Evolutionary conservation across 345 rosid species (phyloP), one percentile per base, ranked within the genome.

Genomic region (Salix viminalis): DNA sequence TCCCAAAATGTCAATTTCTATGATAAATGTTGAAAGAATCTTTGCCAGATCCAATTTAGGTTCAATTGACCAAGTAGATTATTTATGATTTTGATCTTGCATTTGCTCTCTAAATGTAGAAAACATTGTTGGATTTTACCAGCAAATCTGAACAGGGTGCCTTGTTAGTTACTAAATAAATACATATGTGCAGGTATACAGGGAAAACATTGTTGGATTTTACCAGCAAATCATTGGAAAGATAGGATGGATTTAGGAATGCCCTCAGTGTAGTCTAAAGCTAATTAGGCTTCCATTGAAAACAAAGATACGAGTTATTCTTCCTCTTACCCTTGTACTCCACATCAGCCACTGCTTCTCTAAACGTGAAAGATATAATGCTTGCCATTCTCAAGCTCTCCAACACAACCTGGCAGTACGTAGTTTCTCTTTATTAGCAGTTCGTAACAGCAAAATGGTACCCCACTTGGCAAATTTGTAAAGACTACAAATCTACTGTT

Each of bases 301-400:
- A 60, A 23, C 21, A 21, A 0, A 24, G 24, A 21, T 21, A 7
- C 1, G 39, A 24, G 37, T 15, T 73, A 32, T 61, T 12, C 14
- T n/a, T 70, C 23, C 23, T 48, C 79, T 81, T 80, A 91, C 96
- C 96, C 21, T 90, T 84, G 85, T 91, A 91, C 72, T 87, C 90
- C 36, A 91, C 94, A 78, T 90, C 94, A 64, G 88, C 86, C 74
- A 87, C 92, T 14, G 94, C 88, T 83, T 91, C 94, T 79, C 94
- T 83, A 39, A 89, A 91, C 5, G 94, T 90, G 83, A 91, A 91
- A 58, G 97, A 89, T 79, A 91, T 90, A 70, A 91, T 85, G 86
- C 90, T 90, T 70, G 92, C 92, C 88, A 90, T 87, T 78, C 97
- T 86, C 76, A 91, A 72, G 58, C 90, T 90, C 87, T 91, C 97